Percentiles rank a stretch among this genome's conserved stretches.
Conservation (phyloP, 257 asterid genomes). For the Rauvolfia tetraphylla region DNA sequence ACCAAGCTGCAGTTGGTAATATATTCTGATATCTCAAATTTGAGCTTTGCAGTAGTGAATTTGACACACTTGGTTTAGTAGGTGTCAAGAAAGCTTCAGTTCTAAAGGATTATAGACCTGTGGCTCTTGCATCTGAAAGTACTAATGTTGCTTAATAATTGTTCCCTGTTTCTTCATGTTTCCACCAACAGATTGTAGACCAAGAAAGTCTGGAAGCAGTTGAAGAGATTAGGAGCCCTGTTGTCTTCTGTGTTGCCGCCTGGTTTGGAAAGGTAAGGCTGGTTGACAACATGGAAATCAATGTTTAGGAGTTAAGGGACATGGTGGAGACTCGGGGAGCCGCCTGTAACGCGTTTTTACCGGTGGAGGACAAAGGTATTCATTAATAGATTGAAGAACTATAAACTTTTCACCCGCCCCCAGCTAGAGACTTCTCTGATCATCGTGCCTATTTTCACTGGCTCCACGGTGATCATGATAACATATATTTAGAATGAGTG, state of each 20-base stretch:
- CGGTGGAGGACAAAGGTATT: background rate
- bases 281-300: constrained; percentile 77
- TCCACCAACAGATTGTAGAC: constrained; percentile 63
- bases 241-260: constrained; percentile 79
- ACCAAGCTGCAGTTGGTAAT: background rate
- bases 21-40: too few relatives aligned
- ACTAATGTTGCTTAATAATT: background rate
- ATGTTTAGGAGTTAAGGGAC: constrained; percentile 14
- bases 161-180: background rate
- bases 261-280: constrained; percentile 85
- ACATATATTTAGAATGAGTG: too few relatives aligned
- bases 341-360: too few relatives aligned
- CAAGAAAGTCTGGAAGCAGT: constrained; percentile 57
- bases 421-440: too few relatives aligned
- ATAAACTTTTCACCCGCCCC: background rate
- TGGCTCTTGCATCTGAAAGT: background rate
- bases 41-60: too few relatives aligned
- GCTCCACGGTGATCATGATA: too few relatives aligned
- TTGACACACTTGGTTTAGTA: background rate
- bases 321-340: too few relatives aligned
- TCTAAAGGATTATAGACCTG: too few relatives aligned
- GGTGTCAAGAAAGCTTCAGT: background rate
- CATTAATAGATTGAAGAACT: background rate
- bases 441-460: too few relatives aligned
- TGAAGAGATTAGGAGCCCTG: constrained; percentile 57